phyloP scores from a whole-genome alignment of 2,329 filamentous ascomycete genomes.

The Beauveria varroae region DNA sequence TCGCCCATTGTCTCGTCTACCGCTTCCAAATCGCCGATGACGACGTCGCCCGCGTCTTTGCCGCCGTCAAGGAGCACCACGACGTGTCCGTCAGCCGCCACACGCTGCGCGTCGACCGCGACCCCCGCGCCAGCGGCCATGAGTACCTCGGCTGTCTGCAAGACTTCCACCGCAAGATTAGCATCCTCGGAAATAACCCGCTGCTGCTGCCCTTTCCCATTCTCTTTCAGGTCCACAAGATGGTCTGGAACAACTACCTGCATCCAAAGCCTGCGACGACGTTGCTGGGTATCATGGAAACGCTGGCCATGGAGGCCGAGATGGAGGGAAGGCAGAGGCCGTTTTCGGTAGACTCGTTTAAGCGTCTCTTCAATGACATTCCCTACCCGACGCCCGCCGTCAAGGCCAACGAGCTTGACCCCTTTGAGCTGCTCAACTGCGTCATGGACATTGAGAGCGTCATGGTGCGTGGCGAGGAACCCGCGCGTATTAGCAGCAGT shows the following conservation, averaged over 20 bases:
- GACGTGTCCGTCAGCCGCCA: constrained; percentile 19
- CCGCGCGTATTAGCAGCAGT: too few species aligned
- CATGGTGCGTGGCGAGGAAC: constrained; percentile 20
- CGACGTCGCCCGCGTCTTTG: constrained; percentile 21
- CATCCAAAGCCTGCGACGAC: constrained; percentile 42
- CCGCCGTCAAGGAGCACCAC: constrained; percentile 15
- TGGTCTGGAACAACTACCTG: constrained; percentile 57
- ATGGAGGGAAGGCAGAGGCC: constrained; percentile 22
- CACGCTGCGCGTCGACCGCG: constrained; percentile 14
- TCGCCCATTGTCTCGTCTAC: constrained; percentile 39
- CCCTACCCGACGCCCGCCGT: constrained; percentile 45
- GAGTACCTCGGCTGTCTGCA: constrained; percentile 20
- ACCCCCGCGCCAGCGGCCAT: constrained; percentile 9
- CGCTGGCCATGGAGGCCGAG: constrained; percentile 20
- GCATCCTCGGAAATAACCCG: constrained; percentile 16
- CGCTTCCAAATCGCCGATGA: constrained; percentile 22
- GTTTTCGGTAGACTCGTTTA: constrained; percentile 47
- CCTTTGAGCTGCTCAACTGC: constrained; percentile 31
- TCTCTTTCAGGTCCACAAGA: constrained; percentile 54
- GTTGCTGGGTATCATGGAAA: constrained; percentile 38
- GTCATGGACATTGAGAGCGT: constrained; percentile 34
- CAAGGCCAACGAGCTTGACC: constrained; percentile 34
- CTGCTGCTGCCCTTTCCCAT: constrained; percentile 40
- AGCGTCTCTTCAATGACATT: constrained; percentile 43
- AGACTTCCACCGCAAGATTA: constrained; percentile 25